Percentiles rank a stretch among this genome's conserved stretches.
These are phyloP conservation scores for Coemansia sp. DNA, from an alignment of 192 early-diverging fungal species.

Conservation along the genomic window DNA sequence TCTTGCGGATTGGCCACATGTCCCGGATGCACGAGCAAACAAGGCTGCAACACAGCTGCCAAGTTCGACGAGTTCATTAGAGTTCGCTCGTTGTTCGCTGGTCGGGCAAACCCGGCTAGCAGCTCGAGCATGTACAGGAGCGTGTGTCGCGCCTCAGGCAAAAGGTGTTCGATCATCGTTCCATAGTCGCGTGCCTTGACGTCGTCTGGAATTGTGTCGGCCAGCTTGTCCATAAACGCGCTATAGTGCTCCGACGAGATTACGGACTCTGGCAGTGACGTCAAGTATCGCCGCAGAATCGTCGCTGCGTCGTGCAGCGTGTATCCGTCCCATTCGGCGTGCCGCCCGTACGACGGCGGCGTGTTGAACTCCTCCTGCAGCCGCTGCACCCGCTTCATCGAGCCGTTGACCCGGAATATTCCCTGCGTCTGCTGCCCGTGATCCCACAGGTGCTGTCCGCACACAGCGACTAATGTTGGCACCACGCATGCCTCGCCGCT, in stretches of 20 bases:
- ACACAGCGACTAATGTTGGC: slow-evolving; percentile 47
- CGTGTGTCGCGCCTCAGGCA: slow-evolving; percentile 63
- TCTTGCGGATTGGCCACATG: slow-evolving; percentile 70
- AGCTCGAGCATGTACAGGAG: slow-evolving; percentile 72
- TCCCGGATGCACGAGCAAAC: slow-evolving; percentile 71
- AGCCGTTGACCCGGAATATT: slow-evolving; percentile 74
- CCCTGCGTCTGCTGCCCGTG: slow-evolving; percentile 62
- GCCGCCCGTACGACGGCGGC: slow-evolving; percentile 62
- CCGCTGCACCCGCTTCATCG: slow-evolving; percentile 68
- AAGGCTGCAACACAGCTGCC: slow-evolving; percentile 74
- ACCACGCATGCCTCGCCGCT: slow-evolving; percentile 49
- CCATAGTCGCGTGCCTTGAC: slow-evolving; percentile 56
- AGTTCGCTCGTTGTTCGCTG: slow-evolving; percentile 55
- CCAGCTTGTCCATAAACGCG: slow-evolving; percentile 62
- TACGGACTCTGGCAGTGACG: slow-evolving; percentile 70
- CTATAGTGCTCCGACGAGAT: slow-evolving; percentile 67
- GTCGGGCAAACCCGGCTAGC: slow-evolving; percentile 49
- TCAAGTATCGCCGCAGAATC: slow-evolving; percentile 70
- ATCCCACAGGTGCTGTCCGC: slow-evolving; percentile 49
- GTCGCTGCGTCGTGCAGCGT: slow-evolving; percentile 80
- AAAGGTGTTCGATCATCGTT: slow-evolving; percentile 56
- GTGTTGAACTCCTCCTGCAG: slow-evolving; percentile 70
- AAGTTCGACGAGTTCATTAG: slow-evolving; percentile 74
- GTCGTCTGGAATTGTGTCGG: slow-evolving; percentile 47
- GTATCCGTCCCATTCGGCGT: slow-evolving; percentile 64